phyloP scores from a whole-genome alignment of 2,329 filamentous ascomycete species.

The Phyllosticta ampelicida region DNA sequence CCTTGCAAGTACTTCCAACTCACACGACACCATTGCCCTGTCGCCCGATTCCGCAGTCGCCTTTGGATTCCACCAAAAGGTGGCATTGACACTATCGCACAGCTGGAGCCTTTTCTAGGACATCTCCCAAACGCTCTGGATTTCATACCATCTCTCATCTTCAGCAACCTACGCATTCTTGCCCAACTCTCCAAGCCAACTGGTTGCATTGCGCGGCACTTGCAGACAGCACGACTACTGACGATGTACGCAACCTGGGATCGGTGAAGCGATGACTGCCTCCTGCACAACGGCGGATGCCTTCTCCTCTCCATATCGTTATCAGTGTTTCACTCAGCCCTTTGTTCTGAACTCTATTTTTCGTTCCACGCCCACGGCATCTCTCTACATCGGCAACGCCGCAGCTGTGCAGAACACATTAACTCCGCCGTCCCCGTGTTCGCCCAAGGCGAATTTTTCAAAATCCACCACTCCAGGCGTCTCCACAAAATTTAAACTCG shows the following conservation, averaged over 20 bases:
- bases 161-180: not conserved
- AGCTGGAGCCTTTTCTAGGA: not conserved
- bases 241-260: not conserved
- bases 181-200: not conserved
- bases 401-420: not conserved
- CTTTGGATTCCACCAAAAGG: not conserved
- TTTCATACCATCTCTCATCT: not conserved
- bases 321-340: not conserved
- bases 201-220: not conserved
- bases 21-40: not conserved
- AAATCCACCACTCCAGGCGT: not conserved
- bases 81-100: too few relatives aligned
- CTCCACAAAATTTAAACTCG: not conserved
- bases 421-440: not conserved
- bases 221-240: not conserved
- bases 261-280: not conserved
- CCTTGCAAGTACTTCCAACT: not conserved
- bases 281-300: too few relatives aligned
- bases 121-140: not conserved
- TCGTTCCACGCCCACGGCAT: not conserved
- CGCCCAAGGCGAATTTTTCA: not conserved
- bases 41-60: not conserved
- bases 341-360: not conserved
- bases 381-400: not conserved
- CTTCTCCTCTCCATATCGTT: not conserved